Percentiles rank a stretch among this genome's conserved stretches.
These are phyloP conservation scores for Oropetium thomaeum DNA, from an alignment of 176 grass and related monocot genomes.

Conservation along the genomic window DNA sequence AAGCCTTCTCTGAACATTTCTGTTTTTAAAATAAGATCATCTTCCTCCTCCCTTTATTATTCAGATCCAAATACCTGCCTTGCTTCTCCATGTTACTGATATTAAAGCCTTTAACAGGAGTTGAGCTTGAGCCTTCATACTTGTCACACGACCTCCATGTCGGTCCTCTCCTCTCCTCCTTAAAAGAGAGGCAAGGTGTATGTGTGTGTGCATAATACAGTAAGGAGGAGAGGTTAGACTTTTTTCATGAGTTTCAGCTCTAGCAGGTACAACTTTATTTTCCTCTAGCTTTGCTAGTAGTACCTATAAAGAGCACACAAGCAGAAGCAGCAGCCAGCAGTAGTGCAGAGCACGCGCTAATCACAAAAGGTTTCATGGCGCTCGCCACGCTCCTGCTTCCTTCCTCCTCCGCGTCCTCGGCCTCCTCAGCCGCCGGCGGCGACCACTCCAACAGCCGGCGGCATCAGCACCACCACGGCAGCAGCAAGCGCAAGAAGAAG, in stretches of 20 bases:
- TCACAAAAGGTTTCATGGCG: constrained; percentile 32
- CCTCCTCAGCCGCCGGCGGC: constrained; percentile 3
- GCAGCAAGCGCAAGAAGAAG: constrained; percentile 66
- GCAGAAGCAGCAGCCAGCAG: neutral
- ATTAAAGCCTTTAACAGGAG: neutral
- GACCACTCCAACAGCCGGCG: constrained; percentile 22
- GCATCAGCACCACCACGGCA: constrained; percentile 28
- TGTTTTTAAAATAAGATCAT: neutral
- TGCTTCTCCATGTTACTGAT: neutral
- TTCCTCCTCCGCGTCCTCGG: constrained; percentile 13
- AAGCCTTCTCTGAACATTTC: neutral
- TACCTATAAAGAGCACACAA: constrained; percentile 4
- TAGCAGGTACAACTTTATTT: constrained; percentile 23
- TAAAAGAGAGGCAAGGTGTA: neutral
- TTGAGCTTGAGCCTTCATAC: neutral
- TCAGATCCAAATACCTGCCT: constrained; percentile 4
- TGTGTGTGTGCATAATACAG: neutral
- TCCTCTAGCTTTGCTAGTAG: neutral
- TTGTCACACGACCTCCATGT: neutral
- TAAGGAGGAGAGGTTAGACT: neutral
- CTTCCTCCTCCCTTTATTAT: neutral
- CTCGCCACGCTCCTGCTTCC: constrained; percentile 54
- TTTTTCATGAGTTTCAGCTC: neutral
- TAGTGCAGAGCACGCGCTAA: neutral
- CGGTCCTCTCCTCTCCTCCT: neutral